Base-by-base conservation (phyloP, 352 stramenopile species). In the Nannochloropsis limnetica region DNA sequence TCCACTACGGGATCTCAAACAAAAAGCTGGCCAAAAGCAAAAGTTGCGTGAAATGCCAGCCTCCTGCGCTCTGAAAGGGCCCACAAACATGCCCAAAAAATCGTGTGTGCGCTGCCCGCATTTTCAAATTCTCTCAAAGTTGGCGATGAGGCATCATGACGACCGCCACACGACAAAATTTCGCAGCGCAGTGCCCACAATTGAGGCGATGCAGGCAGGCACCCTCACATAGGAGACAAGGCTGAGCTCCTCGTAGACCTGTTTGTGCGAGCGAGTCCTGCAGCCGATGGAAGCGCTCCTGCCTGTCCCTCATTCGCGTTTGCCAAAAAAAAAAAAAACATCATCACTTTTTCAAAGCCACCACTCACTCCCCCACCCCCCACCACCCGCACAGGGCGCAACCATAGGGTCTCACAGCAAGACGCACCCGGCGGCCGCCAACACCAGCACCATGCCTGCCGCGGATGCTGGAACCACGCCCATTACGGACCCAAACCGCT, bases 371-470 rank as follows among this genome's bases (percentile, higher is more conserved):
- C 8, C 37, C 11, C 37, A 49, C 11, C 4, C 37, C 37, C 11
- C 8, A 14, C 11, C 8, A 14, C 8, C 2, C 37, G 11, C 8
- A 3, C 37, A 49, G 37, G 37, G 4, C 37, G 37, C 37, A 74
- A 74, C 61, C 61, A 74, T 74, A 74, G n/a, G 61, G n/a, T 28
- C 61, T 29, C 61, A 74, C 0, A 74, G 61, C 25, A 74, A 29
- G 22, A 74, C 61, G 20, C 20, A 74, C 11, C 61, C 61, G 61
- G 61, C 25, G 25, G n/a, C 11, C 61, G 61, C n/a, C 14, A 29
- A 20, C 25, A 20, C 37, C 37, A 49, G 37, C 8, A 14, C 2
- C 2, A 74, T 74, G 61, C 61, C 61, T 74, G 6, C 61, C n/a
- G n/a, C 61, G 25, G 61, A 25, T 28, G 61, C 61, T 29, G 61